Evolutionary conservation across 352 stramenopile species (phyloP).

Genomic region (Globisporangium spiculum): DNA sequence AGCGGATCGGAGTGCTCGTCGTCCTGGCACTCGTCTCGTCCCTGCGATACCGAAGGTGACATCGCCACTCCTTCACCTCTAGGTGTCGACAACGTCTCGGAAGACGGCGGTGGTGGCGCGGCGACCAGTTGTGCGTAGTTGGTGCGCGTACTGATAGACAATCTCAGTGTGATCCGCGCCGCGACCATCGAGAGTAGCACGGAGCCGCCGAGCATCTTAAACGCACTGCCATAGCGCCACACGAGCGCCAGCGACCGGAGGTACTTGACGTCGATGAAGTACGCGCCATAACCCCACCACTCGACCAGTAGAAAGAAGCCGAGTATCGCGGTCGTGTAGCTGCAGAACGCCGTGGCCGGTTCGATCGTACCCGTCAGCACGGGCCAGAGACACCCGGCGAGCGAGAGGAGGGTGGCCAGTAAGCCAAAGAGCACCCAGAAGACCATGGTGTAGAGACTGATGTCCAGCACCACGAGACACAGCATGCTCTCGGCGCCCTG

Average conservation of each 20-base stretch:
- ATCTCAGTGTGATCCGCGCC: slow-evolving; percentile 27
- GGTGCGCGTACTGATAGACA: slow-evolving; percentile 2
- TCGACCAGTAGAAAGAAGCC: slow-evolving; percentile 34
- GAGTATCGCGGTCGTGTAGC: slow-evolving; percentile 34
- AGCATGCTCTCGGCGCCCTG: slow-evolving; percentile 49
- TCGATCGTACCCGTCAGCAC: background rate
- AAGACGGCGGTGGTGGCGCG: background rate
- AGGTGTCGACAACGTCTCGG: background rate
- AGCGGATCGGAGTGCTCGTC: slow-evolving; percentile 31
- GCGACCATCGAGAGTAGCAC: slow-evolving; percentile 26
- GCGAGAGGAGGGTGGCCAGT: slow-evolving; percentile 20
- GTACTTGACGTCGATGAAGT: slow-evolving; percentile 41
- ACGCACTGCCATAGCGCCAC: slow-evolving; percentile 40
- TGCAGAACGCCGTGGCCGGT: slow-evolving; percentile 25
- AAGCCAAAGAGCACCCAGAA: slow-evolving; percentile 38
- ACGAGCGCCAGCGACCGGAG: slow-evolving; percentile 36
- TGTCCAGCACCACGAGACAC: slow-evolving; percentile 62
- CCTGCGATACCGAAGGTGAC: too few species aligned
- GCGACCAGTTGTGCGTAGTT: slow-evolving; percentile 24
- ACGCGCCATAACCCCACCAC: slow-evolving; percentile 56
- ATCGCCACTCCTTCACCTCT: too few species aligned
- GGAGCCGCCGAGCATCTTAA: slow-evolving; percentile 29
- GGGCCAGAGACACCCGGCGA: slow-evolving; percentile 12
- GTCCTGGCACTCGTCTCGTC: background rate
- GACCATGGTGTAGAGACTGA: slow-evolving; percentile 41